phyloP scores from a whole-genome alignment of 495 filamentous ascomycete species.

The Penicillium waksmanii region DNA sequence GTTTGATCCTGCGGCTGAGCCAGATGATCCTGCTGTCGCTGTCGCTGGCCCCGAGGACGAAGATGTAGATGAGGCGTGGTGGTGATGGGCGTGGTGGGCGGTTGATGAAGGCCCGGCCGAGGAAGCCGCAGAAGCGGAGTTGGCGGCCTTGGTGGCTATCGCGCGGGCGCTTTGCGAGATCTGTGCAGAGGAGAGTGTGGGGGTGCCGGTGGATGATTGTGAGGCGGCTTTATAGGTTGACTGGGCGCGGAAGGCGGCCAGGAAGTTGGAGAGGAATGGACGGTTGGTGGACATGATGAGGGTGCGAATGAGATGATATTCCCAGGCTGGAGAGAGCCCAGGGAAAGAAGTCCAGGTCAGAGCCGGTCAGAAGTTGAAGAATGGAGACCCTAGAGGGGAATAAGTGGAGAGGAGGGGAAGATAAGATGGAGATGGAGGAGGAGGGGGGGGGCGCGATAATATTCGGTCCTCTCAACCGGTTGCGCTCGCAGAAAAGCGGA shows the following conservation, averaged over 20 bases:
- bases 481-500: constrained; percentile 12
- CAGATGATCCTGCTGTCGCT: not conserved
- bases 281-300: constrained; percentile 65
- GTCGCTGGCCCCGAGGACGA: constrained; percentile 20
- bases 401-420: constrained; percentile 1
- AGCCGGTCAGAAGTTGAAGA: not conserved
- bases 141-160: constrained; percentile 46
- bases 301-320: not conserved
- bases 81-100: constrained; percentile 19
- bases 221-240: constrained; percentile 52
- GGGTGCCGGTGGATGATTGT: constrained; percentile 27
- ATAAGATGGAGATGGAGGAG: constrained; percentile 1
- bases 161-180: constrained; percentile 47
- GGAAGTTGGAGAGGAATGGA: constrained; percentile 84
- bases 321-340: not conserved
- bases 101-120: constrained; percentile 23
- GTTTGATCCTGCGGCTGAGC: constrained; percentile 23
- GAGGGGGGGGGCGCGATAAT: not conserved
- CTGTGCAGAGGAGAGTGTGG: constrained; percentile 38
- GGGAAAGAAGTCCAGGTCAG: not conserved
- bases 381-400: constrained; percentile 3
- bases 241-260: constrained; percentile 77
- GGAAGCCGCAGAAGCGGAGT: constrained; percentile 19
- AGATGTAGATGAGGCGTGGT: constrained; percentile 19
- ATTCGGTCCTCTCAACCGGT: constrained; percentile 13